Evolutionary conservation across 2,329 filamentous ascomycete species (phyloP), one percentile per base, ranked within the genome.

Genomic region (Phoma sp.): DNA sequence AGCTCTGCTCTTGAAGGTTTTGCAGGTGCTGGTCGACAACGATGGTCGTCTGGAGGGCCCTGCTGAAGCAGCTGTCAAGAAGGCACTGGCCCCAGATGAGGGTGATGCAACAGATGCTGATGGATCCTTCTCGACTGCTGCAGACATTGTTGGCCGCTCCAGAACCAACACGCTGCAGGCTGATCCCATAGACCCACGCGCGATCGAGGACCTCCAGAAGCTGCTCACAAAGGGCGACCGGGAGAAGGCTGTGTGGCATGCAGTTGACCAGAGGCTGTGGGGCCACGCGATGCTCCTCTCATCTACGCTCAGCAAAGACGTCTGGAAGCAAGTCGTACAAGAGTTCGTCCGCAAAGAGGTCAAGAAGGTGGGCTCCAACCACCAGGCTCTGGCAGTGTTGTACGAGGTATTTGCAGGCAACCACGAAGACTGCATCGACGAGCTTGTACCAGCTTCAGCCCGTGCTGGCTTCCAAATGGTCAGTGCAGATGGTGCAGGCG

Each of bases 331-430:
- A 71, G 93, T 99, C 24, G 87, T 92, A 0, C 92, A 96, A 68
- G 95, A 99, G 69, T 99, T 99, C 69, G 89, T 99, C 17, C 89
- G 92, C 63, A 93, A 96, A 68, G 95, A 99, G 74, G 91, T 99
- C 51, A 96, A 95, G 72, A 88, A 88, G 47, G 80, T 88, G 3
- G 87, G 90, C 2, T 86, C 88, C 49, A 91, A 89, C 65, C 92
- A 92, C 48, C 90, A 97, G 74, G 91, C 94, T 2, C 81, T 99
- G 40, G 93, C 94, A 27, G 92, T 94, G 0, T 78, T 99, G 3
- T 99, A 99, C 74, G 92, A 96, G 70, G 88, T 98, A 0, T 88
- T 99, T 57, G 95, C 93, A 22, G 94, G 95, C 0, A 99, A 97
- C 70, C 86, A 89, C 54, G 93, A 97, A 62, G 95, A 99, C 65